These are phyloP conservation scores for Candida schatavii DNA, from an alignment of 805 yeast genomes.

Conservation along the genomic window DNA sequence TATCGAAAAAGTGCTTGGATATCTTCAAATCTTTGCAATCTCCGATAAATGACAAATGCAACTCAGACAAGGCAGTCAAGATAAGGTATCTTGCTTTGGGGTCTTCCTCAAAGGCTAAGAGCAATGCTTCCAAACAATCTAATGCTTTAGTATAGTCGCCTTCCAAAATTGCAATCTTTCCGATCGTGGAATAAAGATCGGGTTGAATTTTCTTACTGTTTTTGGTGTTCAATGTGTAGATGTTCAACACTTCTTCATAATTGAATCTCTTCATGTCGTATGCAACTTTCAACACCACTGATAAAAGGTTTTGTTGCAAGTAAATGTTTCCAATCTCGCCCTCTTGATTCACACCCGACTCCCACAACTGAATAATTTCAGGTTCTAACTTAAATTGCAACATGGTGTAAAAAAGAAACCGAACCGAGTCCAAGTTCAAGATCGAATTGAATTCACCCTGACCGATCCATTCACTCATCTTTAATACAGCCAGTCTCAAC, in stretches of 20 bases:
- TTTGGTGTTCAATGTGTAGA: constrained; percentile 47
- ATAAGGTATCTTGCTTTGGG: constrained; percentile 19
- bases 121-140: constrained; percentile 55
- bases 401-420: constrained; percentile 31
- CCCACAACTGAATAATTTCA: constrained; percentile 73
- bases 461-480: constrained; percentile 27
- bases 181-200: constrained; percentile 66
- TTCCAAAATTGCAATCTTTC: constrained; percentile 65
- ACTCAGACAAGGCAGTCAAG: constrained; percentile 60
- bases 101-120: constrained; percentile 43
- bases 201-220: constrained; percentile 25
- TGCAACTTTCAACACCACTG: constrained; percentile 65
- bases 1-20: constrained; percentile 71
- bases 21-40: constrained; percentile 68
- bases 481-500: constrained; percentile 31
- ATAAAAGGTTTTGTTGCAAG: constrained; percentile 63
- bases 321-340: constrained; percentile 41
- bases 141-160: constrained; percentile 66
- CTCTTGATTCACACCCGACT: constrained; percentile 48
- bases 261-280: constrained; percentile 56
- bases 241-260: constrained; percentile 57
- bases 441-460: constrained; percentile 27
- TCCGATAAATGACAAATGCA: constrained; percentile 77
- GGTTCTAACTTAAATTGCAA: constrained; percentile 54
- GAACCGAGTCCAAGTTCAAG: constrained; percentile 21